phyloP scores from a whole-genome alignment of 345 rosid genomes.

The Lenwebbia sp. region DNA sequence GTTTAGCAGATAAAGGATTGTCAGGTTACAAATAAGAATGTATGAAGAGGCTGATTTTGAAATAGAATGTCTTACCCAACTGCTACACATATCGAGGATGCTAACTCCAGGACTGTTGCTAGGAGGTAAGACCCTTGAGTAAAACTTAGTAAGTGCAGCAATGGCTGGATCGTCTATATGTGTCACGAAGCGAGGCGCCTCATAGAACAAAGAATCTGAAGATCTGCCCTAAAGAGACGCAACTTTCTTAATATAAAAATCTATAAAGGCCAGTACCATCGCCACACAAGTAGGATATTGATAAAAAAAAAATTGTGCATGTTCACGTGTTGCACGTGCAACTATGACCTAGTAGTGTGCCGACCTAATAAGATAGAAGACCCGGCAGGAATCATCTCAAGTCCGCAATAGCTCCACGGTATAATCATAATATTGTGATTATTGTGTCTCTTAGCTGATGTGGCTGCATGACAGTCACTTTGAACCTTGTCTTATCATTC shows the following conservation, averaged over 20 bases:
- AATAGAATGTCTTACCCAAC: constrained; percentile 54
- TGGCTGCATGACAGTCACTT: neutral
- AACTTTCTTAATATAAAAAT: neutral
- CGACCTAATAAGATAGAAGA: neutral
- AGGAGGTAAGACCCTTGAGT: constrained; percentile 72
- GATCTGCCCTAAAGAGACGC: constrained; percentile 31
- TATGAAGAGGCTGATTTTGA: neutral
- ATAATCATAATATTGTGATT: neutral
- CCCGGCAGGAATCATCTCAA: neutral
- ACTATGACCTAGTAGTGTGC: neutral
- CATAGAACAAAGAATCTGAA: constrained; percentile 65
- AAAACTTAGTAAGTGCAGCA: constrained; percentile 71
- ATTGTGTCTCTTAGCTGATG: neutral
- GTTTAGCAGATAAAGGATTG: neutral
- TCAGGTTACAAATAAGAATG: neutral
- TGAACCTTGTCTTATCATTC: neutral
- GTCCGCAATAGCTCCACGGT: neutral
- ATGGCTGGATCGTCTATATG: constrained; percentile 91
- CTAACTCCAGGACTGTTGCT: constrained; percentile 65
- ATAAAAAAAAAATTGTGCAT: neutral
- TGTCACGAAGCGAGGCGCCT: constrained; percentile 79
- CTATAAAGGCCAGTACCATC: neutral
- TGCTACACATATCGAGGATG: constrained; percentile 91
- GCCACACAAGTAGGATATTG: neutral
- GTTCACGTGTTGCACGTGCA: neutral